A percentile compares a stretch with the other conserved stretches of the same genome.
Conservation (phyloP, 805 yeast species). For the Candida sakaeoensis region DNA sequence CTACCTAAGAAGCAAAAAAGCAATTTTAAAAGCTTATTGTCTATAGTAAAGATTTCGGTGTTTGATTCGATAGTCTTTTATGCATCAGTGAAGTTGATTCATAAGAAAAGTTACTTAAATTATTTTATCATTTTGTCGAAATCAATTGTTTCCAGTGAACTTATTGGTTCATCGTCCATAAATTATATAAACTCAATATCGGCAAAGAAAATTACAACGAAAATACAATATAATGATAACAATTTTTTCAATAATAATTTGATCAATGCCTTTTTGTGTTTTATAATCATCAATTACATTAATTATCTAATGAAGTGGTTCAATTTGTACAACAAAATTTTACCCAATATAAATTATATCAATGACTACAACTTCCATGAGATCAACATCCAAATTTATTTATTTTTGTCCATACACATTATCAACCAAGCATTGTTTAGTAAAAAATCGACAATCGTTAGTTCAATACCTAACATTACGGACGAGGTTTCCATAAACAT, state of each 20-base stretch:
- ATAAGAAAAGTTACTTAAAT: slow-evolving; percentile 15
- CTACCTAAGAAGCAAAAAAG: slow-evolving; percentile 10
- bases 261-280: slow-evolving; percentile 20
- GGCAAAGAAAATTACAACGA: slow-evolving; percentile 13
- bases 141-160: slow-evolving; percentile 26
- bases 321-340: slow-evolving; percentile 2
- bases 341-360: slow-evolving; percentile 7
- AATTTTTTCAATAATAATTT: slow-evolving; percentile 13
- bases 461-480: slow-evolving; percentile 9
- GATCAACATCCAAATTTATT: slow-evolving; percentile 9
- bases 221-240: slow-evolving; percentile 14
- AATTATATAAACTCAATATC: slow-evolving; percentile 21
- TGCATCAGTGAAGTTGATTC: slow-evolving; percentile 17
- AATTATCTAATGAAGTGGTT: slow-evolving; percentile 17
- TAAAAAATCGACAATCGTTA: slow-evolving; percentile 6
- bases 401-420: slow-evolving; percentile 25
- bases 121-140: slow-evolving; percentile 27
- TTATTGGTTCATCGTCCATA: slow-evolving; percentile 25
- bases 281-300: slow-evolving; percentile 17
- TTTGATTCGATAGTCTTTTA: slow-evolving; percentile 23
- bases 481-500: slow-evolving; percentile 8
- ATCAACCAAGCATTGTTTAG: slow-evolving; percentile 12
- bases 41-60: slow-evolving; percentile 18
- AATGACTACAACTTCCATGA: slow-evolving; percentile 9
- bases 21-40: slow-evolving; percentile 7